phyloP scores from a whole-genome alignment of 208 protist genomes.

The Leishmania aethiopica region DNA sequence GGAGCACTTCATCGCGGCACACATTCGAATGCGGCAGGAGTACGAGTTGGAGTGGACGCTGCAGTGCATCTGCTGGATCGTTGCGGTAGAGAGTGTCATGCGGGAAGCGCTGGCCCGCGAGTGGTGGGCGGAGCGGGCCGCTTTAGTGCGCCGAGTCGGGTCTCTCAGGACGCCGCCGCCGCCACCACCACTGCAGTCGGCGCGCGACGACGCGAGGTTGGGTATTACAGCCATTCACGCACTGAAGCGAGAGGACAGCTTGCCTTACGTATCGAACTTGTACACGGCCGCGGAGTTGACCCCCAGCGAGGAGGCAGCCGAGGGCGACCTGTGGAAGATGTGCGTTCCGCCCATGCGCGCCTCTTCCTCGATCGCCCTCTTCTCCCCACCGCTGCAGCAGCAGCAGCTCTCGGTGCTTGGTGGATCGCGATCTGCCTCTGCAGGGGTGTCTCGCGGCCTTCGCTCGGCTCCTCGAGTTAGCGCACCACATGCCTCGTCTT shows the following conservation, averaged over 20 bases:
- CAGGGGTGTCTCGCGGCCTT: background rate
- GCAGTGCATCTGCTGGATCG: constrained; percentile 24
- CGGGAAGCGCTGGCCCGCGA: constrained; percentile 17
- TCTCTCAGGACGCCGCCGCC: background rate
- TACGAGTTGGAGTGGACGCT: constrained; percentile 35
- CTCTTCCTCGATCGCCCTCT: background rate
- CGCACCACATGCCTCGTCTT: background rate
- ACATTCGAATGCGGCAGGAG: constrained; percentile 34
- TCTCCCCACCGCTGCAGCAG: background rate
- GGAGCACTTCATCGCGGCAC: constrained; percentile 45
- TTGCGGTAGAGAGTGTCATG: constrained; percentile 12
- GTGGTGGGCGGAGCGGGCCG: constrained; percentile 19
- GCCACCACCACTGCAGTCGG: background rate
- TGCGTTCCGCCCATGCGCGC: constrained; percentile 11
- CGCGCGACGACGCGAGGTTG: background rate
- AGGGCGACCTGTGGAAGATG: constrained; percentile 10
- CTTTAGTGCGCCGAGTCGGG: constrained; percentile 8
- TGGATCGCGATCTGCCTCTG: background rate
- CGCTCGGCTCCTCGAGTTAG: background rate
- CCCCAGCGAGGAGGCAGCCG: constrained; percentile 15
- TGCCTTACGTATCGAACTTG: constrained; percentile 8
- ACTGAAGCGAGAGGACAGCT: constrained; percentile 27
- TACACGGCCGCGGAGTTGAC: constrained; percentile 31
- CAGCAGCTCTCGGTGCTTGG: background rate
- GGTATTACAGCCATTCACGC: background rate